These are phyloP conservation scores for Colletotrichum agaves DNA, from an alignment of 2,329 filamentous ascomycete species.

Conservation along the genomic window DNA sequence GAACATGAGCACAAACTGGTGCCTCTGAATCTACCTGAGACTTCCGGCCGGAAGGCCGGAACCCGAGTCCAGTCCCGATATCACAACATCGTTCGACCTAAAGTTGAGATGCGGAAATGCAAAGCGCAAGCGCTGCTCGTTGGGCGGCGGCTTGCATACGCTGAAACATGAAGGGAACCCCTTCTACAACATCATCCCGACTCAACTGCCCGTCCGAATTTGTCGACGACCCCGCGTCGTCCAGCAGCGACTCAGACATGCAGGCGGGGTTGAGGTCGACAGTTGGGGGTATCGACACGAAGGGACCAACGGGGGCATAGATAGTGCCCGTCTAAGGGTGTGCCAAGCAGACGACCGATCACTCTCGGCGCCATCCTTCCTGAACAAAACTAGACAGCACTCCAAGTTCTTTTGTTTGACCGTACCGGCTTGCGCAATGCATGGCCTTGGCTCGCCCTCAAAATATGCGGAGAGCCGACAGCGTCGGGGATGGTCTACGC, in stretches of 20 bases:
- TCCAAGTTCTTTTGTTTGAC: not conserved
- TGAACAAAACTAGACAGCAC: constrained; percentile 11
- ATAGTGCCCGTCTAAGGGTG: not conserved
- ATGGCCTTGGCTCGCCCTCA: constrained; percentile 20
- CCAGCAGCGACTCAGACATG: constrained; percentile 6
- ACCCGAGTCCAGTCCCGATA: not conserved
- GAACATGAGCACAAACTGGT: not conserved
- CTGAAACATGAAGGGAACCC: constrained; percentile 28
- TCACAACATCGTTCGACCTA: not conserved
- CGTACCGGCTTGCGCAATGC: constrained; percentile 15
- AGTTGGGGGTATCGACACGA: not conserved
- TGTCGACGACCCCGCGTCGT: constrained; percentile 17
- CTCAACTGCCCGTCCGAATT: not conserved
- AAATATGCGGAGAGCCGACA: constrained; percentile 3
- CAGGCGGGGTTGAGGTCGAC: constrained; percentile 14
- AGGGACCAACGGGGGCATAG: constrained; percentile 13
- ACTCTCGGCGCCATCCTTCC: constrained; percentile 18
- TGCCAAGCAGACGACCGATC: constrained; percentile 21
- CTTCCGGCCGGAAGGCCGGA: not conserved
- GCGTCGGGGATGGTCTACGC: constrained; percentile 9
- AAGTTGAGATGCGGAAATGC: constrained; percentile 7
- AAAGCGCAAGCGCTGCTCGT: constrained; percentile 11
- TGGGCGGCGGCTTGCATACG: constrained; percentile 29
- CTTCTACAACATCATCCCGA: constrained; percentile 14
- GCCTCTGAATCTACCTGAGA: not conserved